Percentiles rank a stretch among this genome's conserved stretches.
Conservation (phyloP, 805 yeast genomes). For the Metschnikowia picachoensis region DNA sequence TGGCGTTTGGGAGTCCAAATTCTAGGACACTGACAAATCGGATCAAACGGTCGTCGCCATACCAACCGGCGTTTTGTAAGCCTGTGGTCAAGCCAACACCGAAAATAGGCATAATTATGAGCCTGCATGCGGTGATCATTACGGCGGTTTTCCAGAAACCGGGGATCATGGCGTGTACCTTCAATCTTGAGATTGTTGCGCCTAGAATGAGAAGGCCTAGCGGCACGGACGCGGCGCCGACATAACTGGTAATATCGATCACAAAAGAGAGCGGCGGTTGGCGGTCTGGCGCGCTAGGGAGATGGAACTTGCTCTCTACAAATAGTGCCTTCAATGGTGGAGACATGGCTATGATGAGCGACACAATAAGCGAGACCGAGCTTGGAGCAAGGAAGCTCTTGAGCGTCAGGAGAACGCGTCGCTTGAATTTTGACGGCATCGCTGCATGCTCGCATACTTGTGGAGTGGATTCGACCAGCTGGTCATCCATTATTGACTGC, state of each 20-base stretch:
- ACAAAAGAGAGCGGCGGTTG: slow-evolving; percentile 80
- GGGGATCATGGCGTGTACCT: slow-evolving; percentile 53
- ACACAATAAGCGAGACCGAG: slow-evolving; percentile 62
- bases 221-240: slow-evolving; percentile 88
- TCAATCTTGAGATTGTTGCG: slow-evolving; percentile 78
- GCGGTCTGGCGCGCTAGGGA: slow-evolving; percentile 79
- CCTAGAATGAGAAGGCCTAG: slow-evolving; percentile 79
- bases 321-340: slow-evolving; percentile 63
- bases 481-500: not conserved
- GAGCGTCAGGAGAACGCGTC: slow-evolving; percentile 15
- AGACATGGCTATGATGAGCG: slow-evolving; percentile 71
- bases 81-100: slow-evolving; percentile 63
- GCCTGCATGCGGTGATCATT: slow-evolving; percentile 51
- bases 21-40: slow-evolving; percentile 71
- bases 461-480: not conserved
- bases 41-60: slow-evolving; percentile 55
- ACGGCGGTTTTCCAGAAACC: slow-evolving; percentile 71
- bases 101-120: slow-evolving; percentile 72
- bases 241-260: slow-evolving; percentile 74
- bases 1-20: slow-evolving; percentile 83
- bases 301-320: slow-evolving; percentile 45
- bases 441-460: not conserved
- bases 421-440: not conserved
- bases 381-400: slow-evolving; percentile 66
- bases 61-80: slow-evolving; percentile 59